phyloP scores from a whole-genome alignment of 2,329 filamentous ascomycete genomes.

The Phyllosticta citriasiana region DNA sequence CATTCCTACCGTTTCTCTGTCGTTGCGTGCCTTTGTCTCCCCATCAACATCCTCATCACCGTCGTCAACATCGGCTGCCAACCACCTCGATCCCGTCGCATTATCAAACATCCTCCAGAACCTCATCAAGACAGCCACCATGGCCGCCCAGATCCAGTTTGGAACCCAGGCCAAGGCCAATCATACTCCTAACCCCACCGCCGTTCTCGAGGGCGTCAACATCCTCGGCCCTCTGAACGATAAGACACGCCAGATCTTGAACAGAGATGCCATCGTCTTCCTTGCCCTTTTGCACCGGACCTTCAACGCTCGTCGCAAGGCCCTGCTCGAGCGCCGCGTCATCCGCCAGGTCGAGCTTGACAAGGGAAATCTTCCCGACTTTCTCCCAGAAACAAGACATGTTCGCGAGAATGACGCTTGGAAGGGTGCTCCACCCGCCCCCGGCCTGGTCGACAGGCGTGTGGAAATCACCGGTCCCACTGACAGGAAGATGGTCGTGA shows the following conservation, averaged over 20 bases:
- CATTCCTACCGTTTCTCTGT: constrained; percentile 1
- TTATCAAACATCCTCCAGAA: background rate
- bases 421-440: constrained; percentile 85
- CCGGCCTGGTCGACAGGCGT: constrained; percentile 82
- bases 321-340: constrained; percentile 75
- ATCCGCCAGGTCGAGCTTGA: constrained; percentile 88
- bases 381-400: constrained; percentile 89
- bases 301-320: constrained; percentile 84
- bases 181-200: constrained; percentile 52
- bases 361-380: constrained; percentile 79
- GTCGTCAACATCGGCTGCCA: background rate
- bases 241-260: constrained; percentile 80
- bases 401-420: constrained; percentile 91
- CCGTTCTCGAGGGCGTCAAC: constrained; percentile 77
- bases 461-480: constrained; percentile 97
- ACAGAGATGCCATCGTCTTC: constrained; percentile 81
- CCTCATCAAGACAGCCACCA: background rate
- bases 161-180: constrained; percentile 34
- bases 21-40: background rate
- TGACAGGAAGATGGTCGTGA: constrained; percentile 98
- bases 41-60: background rate
- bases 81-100: constrained; percentile 1
- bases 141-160: constrained; percentile 8
- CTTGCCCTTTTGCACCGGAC: constrained; percentile 88
- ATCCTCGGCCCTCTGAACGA: constrained; percentile 73